Base-by-base conservation (phyloP, 1,284 basidiomycete genomes). In the Bondarzewia mesenterica region DNA sequence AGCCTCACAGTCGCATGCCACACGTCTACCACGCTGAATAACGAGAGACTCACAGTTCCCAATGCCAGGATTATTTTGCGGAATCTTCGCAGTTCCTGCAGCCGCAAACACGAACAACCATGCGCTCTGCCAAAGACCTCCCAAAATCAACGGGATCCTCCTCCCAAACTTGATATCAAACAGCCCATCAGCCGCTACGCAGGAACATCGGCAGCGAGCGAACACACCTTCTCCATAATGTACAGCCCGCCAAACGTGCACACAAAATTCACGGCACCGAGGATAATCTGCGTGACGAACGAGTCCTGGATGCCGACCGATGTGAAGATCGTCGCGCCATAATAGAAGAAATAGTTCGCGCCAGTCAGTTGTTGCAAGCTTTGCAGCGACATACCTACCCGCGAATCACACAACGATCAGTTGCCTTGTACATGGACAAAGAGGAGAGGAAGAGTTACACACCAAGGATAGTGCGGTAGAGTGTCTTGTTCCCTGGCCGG, bases 71-170 rank as follows among this genome's bases (percentile, higher is more conserved):
- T 80, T 67, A 1, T 54, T 60, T 46, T 58, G 60, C 0, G 85
- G 82, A 53, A 81, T 69, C 50, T 76, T 74, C 0, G 78, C 80
- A 1, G 82, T 85, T 23, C 86, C 88, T 2, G 83, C 86, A 5
- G 80, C 75, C 0, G 85, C 86, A 59, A 86, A 90, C 18, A 88
- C 77, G 58, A 89, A 82, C 16, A 91, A 70, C 87, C 88, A 90
- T 7, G 68, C 64, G 0, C 78, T 73, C 59, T 89, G 85, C 86
- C 87, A 87, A 2, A 85, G 47, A 7, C 82, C 84, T 23, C 85
- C 85, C 41, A 78, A 56, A 46, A 88, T 85, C 41, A 88, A 69
- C 0, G 83, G 84, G 38, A 58, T 51, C 7, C 82, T 71, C 47
- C 82, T 73, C 10, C 83, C 82, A 59, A 77, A 84, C 72, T n/a